These are phyloP conservation scores for Torulaspora gathmanii DNA, from an alignment of 805 yeast genomes.

Conservation along the genomic window DNA sequence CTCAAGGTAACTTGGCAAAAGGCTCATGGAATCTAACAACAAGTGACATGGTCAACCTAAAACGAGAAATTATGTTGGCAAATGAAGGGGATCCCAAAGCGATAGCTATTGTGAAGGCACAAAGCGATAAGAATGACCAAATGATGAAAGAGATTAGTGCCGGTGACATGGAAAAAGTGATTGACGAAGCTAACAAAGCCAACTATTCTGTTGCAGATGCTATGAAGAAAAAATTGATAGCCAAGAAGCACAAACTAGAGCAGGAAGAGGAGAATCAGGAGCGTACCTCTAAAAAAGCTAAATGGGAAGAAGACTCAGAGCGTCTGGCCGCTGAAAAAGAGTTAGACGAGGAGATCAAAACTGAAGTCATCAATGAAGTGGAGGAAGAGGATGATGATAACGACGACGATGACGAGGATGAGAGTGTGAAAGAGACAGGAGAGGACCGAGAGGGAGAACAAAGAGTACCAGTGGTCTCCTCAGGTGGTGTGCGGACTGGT, in stretches of 20 bases:
- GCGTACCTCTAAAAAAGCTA: conserved; percentile 12
- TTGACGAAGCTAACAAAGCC: conserved; percentile 37
- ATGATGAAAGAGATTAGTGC: conserved; percentile 27
- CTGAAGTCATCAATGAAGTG: conserved; percentile 22
- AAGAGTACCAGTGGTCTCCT: conserved; percentile 28
- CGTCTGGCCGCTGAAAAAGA: conserved; percentile 1
- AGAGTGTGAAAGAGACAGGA: neutral
- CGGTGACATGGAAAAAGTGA: conserved; percentile 31
- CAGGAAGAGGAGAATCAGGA: conserved; percentile 23
- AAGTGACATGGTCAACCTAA: conserved; percentile 62
- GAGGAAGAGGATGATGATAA: conserved; percentile 16
- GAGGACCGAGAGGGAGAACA: conserved; percentile 8
- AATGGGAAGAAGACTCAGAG: conserved; percentile 15
- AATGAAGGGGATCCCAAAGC: conserved; percentile 66
- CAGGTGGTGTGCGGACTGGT: conserved; percentile 29
- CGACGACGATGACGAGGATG: conserved; percentile 17
- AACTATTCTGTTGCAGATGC: conserved; percentile 46
- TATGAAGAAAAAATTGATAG: conserved; percentile 36
- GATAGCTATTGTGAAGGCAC: conserved; percentile 53
- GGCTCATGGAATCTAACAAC: conserved; percentile 64
- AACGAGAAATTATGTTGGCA: conserved; percentile 61
- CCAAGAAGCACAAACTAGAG: conserved; percentile 27
- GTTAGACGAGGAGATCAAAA: conserved; percentile 23
- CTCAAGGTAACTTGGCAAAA: conserved; percentile 65
- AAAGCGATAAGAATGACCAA: conserved; percentile 32